Base-by-base conservation (phyloP, 257 asterid species). In the Ophiorrhiza pumila region DNA sequence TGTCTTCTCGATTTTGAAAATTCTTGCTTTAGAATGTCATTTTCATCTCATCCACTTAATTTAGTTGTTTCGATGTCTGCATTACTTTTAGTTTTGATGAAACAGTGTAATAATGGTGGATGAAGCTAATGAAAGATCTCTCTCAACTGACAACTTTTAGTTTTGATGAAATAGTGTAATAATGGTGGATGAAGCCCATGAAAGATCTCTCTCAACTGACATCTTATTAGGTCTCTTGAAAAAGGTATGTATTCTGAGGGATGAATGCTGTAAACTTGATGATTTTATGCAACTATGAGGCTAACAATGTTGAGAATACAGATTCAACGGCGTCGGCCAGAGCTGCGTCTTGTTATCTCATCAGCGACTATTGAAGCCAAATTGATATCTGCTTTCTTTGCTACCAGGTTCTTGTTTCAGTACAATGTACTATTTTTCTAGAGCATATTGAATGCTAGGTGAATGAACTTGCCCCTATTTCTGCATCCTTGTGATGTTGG, bases 171-270 rank as follows among this genome's bases (percentile, higher is more conserved):
- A 27, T 89, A 95, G 99, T 82, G 97, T 95, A 60, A 90, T 94
- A 78, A 92, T 92, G 97, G 89, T 95, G 75, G 99, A 95, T 85
- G 99, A 95, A 86, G 99, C 98, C 80, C 99, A 90, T 69, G 99
- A 95, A 77, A 89, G 97, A 74, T 95, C 99, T 50, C 90, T 95
- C 80, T 85, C 98, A 12, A 95, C 98, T 0, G 99, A 94, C 77
- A 90, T 94, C 76, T 90, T 94, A 86, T 76, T 91, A 79, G 98
- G 96, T 72, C 96, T 95, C 78, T 85, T 95, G 81, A 95, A 95
- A 86, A 95, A 95, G 98, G 98, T 95, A 76, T 55, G 2, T 22
- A 53, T 63, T 56, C 67, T 67, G 61, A 15, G 49, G 23, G 42
- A 56, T 58, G 27, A 71, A 53, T 27, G 59, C 34, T 29, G 62